A percentile compares a stretch with the other conserved stretches of the same genome.
Evolutionary conservation across 495 filamentous ascomycete species (phyloP).

Genomic region (Talaromyces stipitatus): DNA sequence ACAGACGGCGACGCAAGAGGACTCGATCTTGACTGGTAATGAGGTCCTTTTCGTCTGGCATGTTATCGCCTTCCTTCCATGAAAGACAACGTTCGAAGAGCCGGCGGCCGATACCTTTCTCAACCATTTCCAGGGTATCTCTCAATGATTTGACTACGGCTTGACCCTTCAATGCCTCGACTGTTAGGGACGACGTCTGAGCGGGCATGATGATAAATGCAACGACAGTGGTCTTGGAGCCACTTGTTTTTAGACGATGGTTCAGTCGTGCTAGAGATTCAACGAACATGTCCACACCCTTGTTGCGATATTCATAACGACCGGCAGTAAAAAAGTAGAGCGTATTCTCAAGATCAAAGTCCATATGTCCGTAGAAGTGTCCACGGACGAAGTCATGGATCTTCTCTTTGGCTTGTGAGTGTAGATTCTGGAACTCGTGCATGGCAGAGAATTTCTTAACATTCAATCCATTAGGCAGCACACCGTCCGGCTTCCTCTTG

Average conservation of each 20-base stretch:
- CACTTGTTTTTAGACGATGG: constrained; percentile 75
- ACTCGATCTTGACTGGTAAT: constrained; percentile 88
- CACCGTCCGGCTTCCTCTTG: constrained; percentile 95
- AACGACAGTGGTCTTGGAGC: constrained; percentile 93
- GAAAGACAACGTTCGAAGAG: constrained; percentile 87
- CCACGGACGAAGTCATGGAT: constrained; percentile 97
- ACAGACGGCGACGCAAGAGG: constrained; percentile 82
- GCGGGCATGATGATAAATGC: constrained; percentile 99
- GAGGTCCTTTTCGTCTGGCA: constrained; percentile 93
- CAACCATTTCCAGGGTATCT: constrained; percentile 86
- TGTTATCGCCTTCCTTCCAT: constrained; percentile 88
- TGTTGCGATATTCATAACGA: constrained; percentile 95
- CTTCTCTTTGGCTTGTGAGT: constrained; percentile 92
- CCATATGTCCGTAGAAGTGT: constrained; percentile 97
- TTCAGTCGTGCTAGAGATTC: constrained; percentile 92
- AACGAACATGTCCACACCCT: constrained; percentile 99
- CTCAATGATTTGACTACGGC: constrained; percentile 93
- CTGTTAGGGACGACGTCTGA: constrained; percentile 90
- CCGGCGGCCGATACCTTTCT: constrained; percentile 81
- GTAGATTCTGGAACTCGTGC: constrained; percentile 98
- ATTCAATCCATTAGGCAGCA: constrained; percentile 92
- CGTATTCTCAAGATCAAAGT: constrained; percentile 93
- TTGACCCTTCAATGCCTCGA: constrained; percentile 93
- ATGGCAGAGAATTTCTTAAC: constrained; percentile 98
- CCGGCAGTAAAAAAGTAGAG: constrained; percentile 98